Conservation (phyloP, 2,329 filamentous ascomycete species). For the Hypoxylon sp. region DNA sequence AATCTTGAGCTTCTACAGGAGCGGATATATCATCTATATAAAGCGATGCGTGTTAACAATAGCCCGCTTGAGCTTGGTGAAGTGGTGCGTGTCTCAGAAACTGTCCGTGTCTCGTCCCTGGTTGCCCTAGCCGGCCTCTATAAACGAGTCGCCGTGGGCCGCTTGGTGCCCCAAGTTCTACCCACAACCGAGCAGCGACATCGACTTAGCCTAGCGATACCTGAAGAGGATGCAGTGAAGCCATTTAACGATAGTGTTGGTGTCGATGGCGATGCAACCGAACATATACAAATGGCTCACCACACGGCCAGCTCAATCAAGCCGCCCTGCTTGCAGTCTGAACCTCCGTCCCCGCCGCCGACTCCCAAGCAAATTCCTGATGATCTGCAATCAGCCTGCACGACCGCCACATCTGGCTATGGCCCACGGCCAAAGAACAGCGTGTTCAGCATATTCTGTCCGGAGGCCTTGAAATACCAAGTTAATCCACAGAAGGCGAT, state of each 20-base stretch:
- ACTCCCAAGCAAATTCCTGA: constrained; percentile 48
- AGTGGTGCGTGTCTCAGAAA: constrained; percentile 54
- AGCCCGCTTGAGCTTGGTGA: constrained; percentile 53
- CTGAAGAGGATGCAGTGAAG: constrained; percentile 36
- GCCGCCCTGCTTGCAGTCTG: constrained; percentile 44
- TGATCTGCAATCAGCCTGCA: constrained; percentile 44
- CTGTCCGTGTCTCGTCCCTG: constrained; percentile 51
- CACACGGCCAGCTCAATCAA: constrained; percentile 48
- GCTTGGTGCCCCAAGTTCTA: constrained; percentile 49
- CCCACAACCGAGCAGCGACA: constrained; percentile 30
- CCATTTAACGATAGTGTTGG: constrained; percentile 44
- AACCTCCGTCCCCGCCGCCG: constrained; percentile 53
- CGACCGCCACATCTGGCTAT: constrained; percentile 29
- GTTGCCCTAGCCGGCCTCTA: constrained; percentile 55
- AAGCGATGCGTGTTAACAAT: constrained; percentile 36
- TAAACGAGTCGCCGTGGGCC: constrained; percentile 52
- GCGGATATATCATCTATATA: constrained; percentile 49
- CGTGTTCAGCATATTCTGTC: constrained; percentile 58
- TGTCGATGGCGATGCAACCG: constrained; percentile 39
- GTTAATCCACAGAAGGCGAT: constrained; percentile 53
- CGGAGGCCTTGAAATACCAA: constrained; percentile 57
- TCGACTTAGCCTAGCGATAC: constrained; percentile 33
- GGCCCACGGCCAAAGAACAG: constrained; percentile 53
- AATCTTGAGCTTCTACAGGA: constrained; percentile 50
- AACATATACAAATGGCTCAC: constrained; percentile 45